phyloP scores from a whole-genome alignment of 78 protist genomes.

The Creolimax fragrantissima region DNA sequence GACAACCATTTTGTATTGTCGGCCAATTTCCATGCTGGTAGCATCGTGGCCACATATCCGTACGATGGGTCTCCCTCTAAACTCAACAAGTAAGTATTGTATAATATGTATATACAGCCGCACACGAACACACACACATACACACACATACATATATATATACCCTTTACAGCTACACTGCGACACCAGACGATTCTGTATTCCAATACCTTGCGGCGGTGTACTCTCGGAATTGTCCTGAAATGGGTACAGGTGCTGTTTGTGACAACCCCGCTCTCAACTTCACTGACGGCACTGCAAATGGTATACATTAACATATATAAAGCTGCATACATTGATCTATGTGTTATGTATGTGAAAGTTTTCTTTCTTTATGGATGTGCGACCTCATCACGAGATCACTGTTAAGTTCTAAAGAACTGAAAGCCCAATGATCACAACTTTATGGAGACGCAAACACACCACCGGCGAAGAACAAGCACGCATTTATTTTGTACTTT shows the following conservation, averaged over 20 bases:
- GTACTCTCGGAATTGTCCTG: conserved; percentile 24
- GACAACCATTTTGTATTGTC: conserved; percentile 36
- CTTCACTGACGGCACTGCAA: background rate
- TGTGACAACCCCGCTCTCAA: background rate
- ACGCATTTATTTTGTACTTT: no score
- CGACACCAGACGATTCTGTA: conserved; percentile 48
- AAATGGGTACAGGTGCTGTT: conserved; percentile 12
- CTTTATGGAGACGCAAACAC: no score
- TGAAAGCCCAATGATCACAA: no score
- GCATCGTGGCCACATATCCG: conserved; percentile 51
- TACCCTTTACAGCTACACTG: conserved; percentile 5
- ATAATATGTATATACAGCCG: background rate
- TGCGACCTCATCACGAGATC: no score
- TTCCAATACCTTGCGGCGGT: conserved; percentile 45
- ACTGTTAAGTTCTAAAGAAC: no score
- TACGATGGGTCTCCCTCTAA: conserved; percentile 6
- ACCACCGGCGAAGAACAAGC: no score
- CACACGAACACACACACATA: no score
- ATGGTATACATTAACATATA: background rate
- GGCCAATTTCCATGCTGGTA: conserved; percentile 69
- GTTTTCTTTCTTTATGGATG: no score
- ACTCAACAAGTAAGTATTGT: background rate
- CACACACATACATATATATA: no score
- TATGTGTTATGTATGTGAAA: no score
- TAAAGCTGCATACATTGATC: background rate